Conservation (phyloP, 139 green algal species). For the Monoraphidium neglectum region DNA sequence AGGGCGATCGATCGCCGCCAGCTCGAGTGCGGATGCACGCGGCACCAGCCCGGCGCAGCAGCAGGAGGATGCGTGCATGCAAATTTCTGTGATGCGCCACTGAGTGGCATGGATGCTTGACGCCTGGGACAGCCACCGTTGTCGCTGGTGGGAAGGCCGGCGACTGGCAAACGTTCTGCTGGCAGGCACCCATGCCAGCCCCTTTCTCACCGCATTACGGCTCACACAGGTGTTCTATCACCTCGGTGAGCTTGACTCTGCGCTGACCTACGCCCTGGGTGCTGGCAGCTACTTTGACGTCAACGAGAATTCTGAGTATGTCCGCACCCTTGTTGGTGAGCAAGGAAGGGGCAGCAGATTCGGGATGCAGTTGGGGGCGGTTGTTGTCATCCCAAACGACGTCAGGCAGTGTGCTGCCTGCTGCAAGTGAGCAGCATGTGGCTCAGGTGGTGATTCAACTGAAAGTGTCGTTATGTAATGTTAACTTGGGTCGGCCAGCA, state of each 20-base stretch:
- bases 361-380: neutral
- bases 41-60: too few relatives aligned
- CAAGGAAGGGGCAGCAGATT: too few relatives aligned
- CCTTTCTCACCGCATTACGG: neutral
- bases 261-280: constrained; percentile 92
- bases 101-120: too few relatives aligned
- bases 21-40: too few relatives aligned
- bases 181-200: neutral
- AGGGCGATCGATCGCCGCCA: too few relatives aligned
- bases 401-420: neutral
- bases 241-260: constrained; percentile 95
- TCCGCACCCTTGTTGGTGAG: constrained; percentile 94
- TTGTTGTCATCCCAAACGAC: neutral
- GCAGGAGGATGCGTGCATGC: neutral
- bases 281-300: constrained; percentile 95
- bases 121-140: too few relatives aligned
- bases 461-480: neutral
- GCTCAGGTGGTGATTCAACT: neutral
- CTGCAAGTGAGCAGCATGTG: neutral
- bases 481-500: too few relatives aligned
- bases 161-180: too few relatives aligned
- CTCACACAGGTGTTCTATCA: constrained; percentile 97
- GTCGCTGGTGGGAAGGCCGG: too few relatives aligned
- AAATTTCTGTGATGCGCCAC: too few relatives aligned
- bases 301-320: constrained; percentile 88